Evolutionary conservation across 257 asterid genomes (phyloP), one percentile per base, ranked within the genome.

Genomic region (Solanum etuberosum): DNA sequence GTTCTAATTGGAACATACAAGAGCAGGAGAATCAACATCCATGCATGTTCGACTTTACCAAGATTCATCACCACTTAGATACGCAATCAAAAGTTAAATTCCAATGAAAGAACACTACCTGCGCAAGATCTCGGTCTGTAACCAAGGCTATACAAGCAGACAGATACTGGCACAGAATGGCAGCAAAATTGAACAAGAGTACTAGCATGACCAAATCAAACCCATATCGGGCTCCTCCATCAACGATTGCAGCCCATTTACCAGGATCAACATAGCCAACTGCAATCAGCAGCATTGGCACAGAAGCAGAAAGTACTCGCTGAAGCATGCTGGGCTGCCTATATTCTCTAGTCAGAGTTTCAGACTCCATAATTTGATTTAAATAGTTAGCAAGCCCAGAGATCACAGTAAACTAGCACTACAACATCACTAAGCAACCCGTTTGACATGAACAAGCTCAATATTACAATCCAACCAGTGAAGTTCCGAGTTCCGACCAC

Each of bases 231-330:
- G 98, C 94, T 48, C 99, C 99, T 23, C 98, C 98, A 89, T 97
- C 99, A 70, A 96, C 92, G 85, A 94, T 90, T 84, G 95, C 95
- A 43, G 98, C 98, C 99, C 98, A 97, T 91, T 97, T 97, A 87
- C 99, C 99, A 86, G 99, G 99, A 89, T 95, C 99, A 57, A 97
- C 92, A 91, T 97, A 96, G 92, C 98, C 91, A 74, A 95, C 88
- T 86, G 98, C 94, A 88, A 97, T 87, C 90, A 95, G 94, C 85
- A 97, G 93, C 83, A 94, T 93, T 7, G 99, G 99, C 31, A 91
- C 95, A 84, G 90, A 92, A 88, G 99, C 96, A 90, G 97, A 90
- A 91, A 97, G 93, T 71, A 93, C 87, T 87, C 96, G 92, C 48
- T 91, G 89, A 86, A 90, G 87, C 82, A 88, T 86, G 88, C 88